These are phyloP conservation scores for Entophlyctis helioformis DNA, from an alignment of 192 early-diverging fungal species.

Conservation along the genomic window DNA sequence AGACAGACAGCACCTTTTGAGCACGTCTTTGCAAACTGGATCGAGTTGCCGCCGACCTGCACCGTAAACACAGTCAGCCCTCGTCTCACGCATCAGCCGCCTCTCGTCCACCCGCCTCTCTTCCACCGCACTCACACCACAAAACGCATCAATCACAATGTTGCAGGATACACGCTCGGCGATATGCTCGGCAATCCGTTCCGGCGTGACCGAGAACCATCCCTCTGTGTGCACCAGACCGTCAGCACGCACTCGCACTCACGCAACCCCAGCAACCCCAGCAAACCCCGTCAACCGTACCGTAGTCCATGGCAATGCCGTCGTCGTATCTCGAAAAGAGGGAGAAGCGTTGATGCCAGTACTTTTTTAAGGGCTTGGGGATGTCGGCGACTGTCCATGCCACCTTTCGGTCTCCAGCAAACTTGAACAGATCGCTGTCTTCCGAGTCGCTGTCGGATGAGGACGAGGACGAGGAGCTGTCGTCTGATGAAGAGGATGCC, in stretches of 20 bases:
- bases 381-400: no score
- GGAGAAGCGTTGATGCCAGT: conserved; percentile 72
- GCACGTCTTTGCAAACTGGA: conserved; percentile 88
- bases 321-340: conserved; percentile 79
- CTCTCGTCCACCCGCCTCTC: no score
- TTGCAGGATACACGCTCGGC: conserved; percentile 51
- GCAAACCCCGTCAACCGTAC: conserved; percentile 13
- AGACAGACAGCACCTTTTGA: conserved; percentile 34
- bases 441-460: no score
- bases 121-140: conserved; percentile 72
- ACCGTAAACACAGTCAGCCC: not conserved
- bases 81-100: no score
- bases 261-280: not conserved
- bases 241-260: not conserved
- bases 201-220: conserved; percentile 95
- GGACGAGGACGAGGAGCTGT: no score
- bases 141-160: conserved; percentile 82
- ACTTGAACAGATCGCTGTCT: no score
- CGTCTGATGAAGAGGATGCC: no score
- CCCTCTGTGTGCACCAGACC: conserved; percentile 38
- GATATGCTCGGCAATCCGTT: conserved; percentile 70
- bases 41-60: conserved; percentile 77
- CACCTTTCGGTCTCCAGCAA: no score
- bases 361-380: conserved; percentile 44
- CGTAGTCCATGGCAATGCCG: conserved; percentile 75